Evolutionary conservation across 106 monocot species (phyloP), one percentile per base, ranked within the genome.

Genomic region (Narthecium ossifragum): DNA sequence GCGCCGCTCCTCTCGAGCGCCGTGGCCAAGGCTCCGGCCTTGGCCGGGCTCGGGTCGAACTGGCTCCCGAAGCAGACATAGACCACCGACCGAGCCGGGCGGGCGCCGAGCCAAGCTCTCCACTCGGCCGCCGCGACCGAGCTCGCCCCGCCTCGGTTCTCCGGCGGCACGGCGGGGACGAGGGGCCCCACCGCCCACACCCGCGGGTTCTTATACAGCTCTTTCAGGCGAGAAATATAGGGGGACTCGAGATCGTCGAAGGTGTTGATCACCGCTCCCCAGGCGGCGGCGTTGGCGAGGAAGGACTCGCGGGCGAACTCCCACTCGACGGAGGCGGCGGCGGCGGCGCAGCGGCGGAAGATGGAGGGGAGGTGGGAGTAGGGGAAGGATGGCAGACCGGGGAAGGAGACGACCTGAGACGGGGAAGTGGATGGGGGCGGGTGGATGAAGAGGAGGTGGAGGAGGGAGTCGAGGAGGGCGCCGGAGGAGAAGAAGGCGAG

Each of bases 21-120:
- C 8, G 67, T 37, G 28, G 74, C 53, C 1, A 60, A 10, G 0
- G 45, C 69, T n/a, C 22, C 29, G 37, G 40, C 22, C 39, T 70
- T 60, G 7, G 11, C 24, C 23, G 27, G 52, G 18, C 31, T 8
- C 22, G 47, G 61, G 32, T 12, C 29, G 0, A 4, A 33, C 36
- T 20, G 48, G 32, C 36, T 32, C 12, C 46, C 47, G 2, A 43
- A 43, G 18, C 43, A 43, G 17, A 43, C 43, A 3, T 43, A 43
- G 18, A 43, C 43, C 5, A 43, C 43, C 2, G 43, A 43, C 5
- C 43, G 2, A 13, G 14, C 43, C 0, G 14, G 17, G 11, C 43
- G 18, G 5, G 9, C 12, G 43, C 18, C 10, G 18, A 43, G 43
- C 43, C 43, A 43, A 17, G 4, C 43, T 3, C 14, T 43, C 5